Evolutionary conservation across 148 eudicot species (phyloP).

Genomic region (Nyssa sinensis): DNA sequence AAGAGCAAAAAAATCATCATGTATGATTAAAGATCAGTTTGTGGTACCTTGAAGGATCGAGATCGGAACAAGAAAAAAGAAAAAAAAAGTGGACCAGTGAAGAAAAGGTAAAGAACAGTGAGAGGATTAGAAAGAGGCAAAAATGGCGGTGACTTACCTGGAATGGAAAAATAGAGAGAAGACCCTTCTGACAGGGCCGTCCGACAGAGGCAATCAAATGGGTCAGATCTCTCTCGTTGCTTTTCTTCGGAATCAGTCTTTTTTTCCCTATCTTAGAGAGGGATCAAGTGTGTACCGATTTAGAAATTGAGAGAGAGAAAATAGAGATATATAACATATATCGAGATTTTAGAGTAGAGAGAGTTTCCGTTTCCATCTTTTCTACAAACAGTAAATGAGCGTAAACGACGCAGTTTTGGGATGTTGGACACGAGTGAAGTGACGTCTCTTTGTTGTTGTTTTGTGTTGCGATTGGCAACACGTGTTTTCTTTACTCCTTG

Average conservation of each 20-base stretch:
- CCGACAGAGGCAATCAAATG: neutral
- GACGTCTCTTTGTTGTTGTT: too few species aligned
- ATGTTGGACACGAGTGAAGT: too few species aligned
- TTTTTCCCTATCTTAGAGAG: neutral
- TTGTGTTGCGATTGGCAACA: too few species aligned
- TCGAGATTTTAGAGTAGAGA: neutral
- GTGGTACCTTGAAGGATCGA: slow-evolving; percentile 16
- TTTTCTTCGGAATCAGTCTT: neutral
- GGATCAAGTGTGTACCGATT: neutral
- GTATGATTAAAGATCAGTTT: neutral
- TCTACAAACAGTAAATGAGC: too few species aligned
- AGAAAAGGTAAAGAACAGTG: neutral
- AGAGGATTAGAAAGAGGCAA: neutral
- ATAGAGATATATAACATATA: too few species aligned
- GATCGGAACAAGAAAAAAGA: neutral
- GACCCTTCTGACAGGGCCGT: slow-evolving; percentile 13
- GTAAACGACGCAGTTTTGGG: too few species aligned
- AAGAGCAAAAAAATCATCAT: neutral
- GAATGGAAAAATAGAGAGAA: neutral
- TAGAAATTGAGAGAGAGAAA: neutral
- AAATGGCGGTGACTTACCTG: neutral
- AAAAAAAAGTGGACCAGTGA: neutral
- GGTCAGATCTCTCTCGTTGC: slow-evolving; percentile 13
- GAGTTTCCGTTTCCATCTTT: neutral
- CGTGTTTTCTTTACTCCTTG: too few species aligned